A percentile compares a stretch with the other conserved stretches of the same genome.
These are phyloP conservation scores for Trametes hirsuta DNA, from an alignment of 1,284 basidiomycete genomes.

Conservation along the genomic window DNA sequence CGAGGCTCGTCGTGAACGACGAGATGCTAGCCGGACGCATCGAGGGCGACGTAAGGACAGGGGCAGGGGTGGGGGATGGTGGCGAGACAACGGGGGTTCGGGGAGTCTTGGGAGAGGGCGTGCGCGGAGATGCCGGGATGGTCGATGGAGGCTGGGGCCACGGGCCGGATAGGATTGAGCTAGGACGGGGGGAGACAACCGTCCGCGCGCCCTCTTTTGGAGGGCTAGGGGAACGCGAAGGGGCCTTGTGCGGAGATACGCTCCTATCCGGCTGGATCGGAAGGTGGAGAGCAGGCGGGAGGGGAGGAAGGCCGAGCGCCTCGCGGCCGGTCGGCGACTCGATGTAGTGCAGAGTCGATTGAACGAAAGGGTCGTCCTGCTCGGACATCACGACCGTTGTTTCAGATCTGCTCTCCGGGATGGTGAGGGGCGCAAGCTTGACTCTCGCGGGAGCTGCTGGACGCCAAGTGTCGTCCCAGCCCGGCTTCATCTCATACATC, in stretches of 20 bases:
- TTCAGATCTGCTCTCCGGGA: slow-evolving; percentile 30
- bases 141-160: slow-evolving; percentile 38
- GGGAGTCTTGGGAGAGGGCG: slow-evolving; percentile 15
- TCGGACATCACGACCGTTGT: slow-evolving; percentile 32
- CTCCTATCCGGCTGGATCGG: not conserved
- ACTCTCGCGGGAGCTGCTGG: slow-evolving; percentile 33
- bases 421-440: slow-evolving; percentile 26
- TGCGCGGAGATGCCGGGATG: slow-evolving; percentile 24
- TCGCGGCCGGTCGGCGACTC: slow-evolving; percentile 41
- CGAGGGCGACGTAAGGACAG: not conserved
- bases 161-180: slow-evolving; percentile 32
- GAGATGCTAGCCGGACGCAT: slow-evolving; percentile 24
- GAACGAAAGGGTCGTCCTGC: slow-evolving; percentile 48
- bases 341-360: slow-evolving; percentile 50
- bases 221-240: slow-evolving; percentile 18
- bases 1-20: slow-evolving; percentile 28
- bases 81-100: slow-evolving; percentile 17
- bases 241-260: slow-evolving; percentile 1
- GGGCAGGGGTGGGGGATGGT: slow-evolving; percentile 10
- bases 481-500: slow-evolving; percentile 44
- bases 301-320: slow-evolving; percentile 27
- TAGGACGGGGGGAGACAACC: slow-evolving; percentile 1
- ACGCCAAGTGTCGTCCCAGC: slow-evolving; percentile 57
- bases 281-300: slow-evolving; percentile 10
- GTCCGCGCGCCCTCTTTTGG: not conserved